Percentiles rank a stretch among this genome's conserved stretches.
Evolutionary conservation across 2,329 filamentous ascomycete species (phyloP).

Genomic region (Calonectria ilicicola): DNA sequence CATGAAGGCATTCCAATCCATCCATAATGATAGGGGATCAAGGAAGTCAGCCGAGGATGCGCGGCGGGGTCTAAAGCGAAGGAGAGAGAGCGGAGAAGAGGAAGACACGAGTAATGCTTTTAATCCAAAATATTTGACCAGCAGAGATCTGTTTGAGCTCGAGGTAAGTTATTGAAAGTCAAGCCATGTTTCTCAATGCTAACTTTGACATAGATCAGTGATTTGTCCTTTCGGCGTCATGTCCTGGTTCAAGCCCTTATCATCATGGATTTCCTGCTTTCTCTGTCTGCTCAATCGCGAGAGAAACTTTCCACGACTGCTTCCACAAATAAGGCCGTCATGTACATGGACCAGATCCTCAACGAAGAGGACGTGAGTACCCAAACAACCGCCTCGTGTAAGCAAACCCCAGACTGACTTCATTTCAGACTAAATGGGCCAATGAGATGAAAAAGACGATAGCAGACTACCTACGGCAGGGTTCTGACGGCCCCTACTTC

Average conservation of each 20-base stretch:
- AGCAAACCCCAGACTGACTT: constrained; percentile 19
- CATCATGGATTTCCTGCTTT: constrained; percentile 94
- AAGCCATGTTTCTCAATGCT: neutral
- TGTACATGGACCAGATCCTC: constrained; percentile 78
- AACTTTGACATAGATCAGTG: constrained; percentile 72
- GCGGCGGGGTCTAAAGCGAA: constrained; percentile 77
- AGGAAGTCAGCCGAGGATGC: constrained; percentile 71
- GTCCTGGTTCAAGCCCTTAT: constrained; percentile 96
- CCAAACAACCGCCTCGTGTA: neutral
- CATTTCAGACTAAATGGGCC: constrained; percentile 81
- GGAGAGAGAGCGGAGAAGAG: constrained; percentile 66
- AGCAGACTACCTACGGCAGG: constrained; percentile 84
- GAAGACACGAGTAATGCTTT: constrained; percentile 68
- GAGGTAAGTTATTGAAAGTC: constrained; percentile 68
- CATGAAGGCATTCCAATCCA: constrained; percentile 65
- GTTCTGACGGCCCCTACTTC: constrained; percentile 90
- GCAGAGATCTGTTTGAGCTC: constrained; percentile 92
- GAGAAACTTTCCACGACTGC: constrained; percentile 78
- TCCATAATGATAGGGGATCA: constrained; percentile 61
- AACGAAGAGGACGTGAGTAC: constrained; percentile 83
- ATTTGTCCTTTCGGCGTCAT: constrained; percentile 93
- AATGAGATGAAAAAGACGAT: constrained; percentile 81
- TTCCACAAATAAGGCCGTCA: constrained; percentile 84
- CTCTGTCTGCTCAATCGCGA: constrained; percentile 84
- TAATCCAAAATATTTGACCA: constrained; percentile 99